Evolutionary conservation across 768 basidiomycete genomes (phyloP).

Genomic region (Cyclocybe cylindracea): DNA sequence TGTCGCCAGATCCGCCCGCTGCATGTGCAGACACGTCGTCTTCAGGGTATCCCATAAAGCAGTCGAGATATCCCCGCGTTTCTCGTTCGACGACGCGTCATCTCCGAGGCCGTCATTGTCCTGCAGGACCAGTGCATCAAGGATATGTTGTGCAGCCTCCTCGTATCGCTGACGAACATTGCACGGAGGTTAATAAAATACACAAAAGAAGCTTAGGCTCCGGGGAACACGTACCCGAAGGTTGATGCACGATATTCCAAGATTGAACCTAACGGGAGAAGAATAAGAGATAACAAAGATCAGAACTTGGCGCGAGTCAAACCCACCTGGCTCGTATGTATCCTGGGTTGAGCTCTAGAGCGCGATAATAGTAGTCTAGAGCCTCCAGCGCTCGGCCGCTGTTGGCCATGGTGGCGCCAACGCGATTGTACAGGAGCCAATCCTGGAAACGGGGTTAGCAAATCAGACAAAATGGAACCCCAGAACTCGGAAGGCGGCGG

Average conservation of each 20-base stretch:
- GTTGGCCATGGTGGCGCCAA: constrained; percentile 94
- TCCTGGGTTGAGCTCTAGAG: constrained; percentile 83
- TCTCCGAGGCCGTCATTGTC: constrained; percentile 78
- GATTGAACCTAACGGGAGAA: constrained; percentile 67
- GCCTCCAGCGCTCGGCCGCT: constrained; percentile 79
- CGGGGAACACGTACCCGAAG: constrained; percentile 56
- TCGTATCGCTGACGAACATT: constrained; percentile 63
- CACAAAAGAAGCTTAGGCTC: constrained; percentile 3
- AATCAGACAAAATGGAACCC: too few species aligned
- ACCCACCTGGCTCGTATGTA: constrained; percentile 86
- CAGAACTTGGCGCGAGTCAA: neutral
- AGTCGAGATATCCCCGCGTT: constrained; percentile 72
- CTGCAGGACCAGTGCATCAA: constrained; percentile 89
- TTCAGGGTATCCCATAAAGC: constrained; percentile 89
- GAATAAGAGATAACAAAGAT: constrained; percentile 3
- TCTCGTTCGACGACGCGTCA: constrained; percentile 41
- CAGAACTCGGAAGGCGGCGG: constrained; percentile 5
- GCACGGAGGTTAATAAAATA: constrained; percentile 1
- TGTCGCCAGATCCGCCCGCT: constrained; percentile 72
- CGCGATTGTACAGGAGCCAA: constrained; percentile 89
- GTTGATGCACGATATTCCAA: constrained; percentile 91
- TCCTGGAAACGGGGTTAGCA: constrained; percentile 51
- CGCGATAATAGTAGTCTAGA: constrained; percentile 83
- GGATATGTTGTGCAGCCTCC: constrained; percentile 83
- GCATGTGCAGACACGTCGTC: constrained; percentile 80